Conservation (phyloP, 1,284 basidiomycete species). For the Tremellales sp. region DNA sequence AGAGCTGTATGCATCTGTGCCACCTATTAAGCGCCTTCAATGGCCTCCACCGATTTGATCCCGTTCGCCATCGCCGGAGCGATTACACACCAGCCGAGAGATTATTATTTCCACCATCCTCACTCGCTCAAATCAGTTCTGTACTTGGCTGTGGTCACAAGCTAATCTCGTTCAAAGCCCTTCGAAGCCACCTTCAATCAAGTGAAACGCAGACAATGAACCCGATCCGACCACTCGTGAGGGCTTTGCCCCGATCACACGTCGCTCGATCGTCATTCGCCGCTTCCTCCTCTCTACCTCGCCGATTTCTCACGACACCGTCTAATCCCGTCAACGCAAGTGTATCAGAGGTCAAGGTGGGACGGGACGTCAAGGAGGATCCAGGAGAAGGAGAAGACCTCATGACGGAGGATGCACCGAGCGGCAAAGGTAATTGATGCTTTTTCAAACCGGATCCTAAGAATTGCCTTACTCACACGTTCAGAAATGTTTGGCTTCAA, state of each 20-base stretch:
- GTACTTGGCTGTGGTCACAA: too few relatives aligned
- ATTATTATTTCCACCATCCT: too few relatives aligned
- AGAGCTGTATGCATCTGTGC: too few relatives aligned
- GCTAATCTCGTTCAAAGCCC: too few relatives aligned
- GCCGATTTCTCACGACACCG: constrained; percentile 28
- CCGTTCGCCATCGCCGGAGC: too few relatives aligned
- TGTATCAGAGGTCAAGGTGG: constrained; percentile 24
- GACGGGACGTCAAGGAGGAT: constrained; percentile 24
- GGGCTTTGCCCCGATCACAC: not conserved
- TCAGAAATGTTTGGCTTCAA: constrained; percentile 85
- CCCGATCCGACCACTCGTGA: constrained; percentile 18
- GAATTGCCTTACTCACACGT: not conserved
- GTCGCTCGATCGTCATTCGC: constrained; percentile 9
- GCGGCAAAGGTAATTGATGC: constrained; percentile 25
- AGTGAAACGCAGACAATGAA: constrained; percentile 20
- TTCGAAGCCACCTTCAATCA: too few relatives aligned
- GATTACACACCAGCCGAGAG: too few relatives aligned
- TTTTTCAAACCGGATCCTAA: not conserved
- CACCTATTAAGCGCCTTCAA: too few relatives aligned
- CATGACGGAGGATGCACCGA: constrained; percentile 15
- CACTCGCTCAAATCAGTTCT: too few relatives aligned
- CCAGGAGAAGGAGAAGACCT: constrained; percentile 32
- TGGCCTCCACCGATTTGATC: too few relatives aligned
- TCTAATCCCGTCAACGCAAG: constrained; percentile 24
- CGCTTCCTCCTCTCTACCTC: constrained; percentile 4